Base-by-base conservation (phyloP, 352 stramenopile species). In the Elongisporangium undulatum region DNA sequence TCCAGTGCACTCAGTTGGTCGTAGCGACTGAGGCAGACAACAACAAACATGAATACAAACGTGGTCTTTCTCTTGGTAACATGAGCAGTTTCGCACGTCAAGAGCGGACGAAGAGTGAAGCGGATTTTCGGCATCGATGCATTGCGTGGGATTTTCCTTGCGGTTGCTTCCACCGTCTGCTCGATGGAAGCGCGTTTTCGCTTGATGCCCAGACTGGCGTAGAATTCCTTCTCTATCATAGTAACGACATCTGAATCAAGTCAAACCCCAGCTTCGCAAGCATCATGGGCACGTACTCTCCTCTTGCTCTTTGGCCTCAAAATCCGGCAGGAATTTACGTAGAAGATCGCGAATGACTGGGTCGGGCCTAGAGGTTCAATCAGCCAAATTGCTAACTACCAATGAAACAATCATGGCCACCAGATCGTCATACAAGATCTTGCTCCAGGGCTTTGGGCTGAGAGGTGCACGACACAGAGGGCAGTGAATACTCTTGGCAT, bases 321-420 rank as follows among this genome's bases (percentile, higher is more conserved):
- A 76, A 49, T 80, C 68, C 1, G 78, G 78, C 49, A 89, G 56
- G 19, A 89, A 52, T 61, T 85, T 89, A 22, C 63, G 55, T 2
- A 65, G 62, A 6, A 90, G 72, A 21, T 77, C 78, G 66, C 86
- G 82, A 41, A 85, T 81, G 1, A 72, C 65, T 23, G 75, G 78
- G 34, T 90, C 81, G 16, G 78, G 62, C 38, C 79, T 89, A 50
- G 29, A 2, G 4, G 8, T 41, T 41, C 9, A 9, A 41, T n/a
- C n/a, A n/a, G n/a, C n/a, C n/a, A n/a, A n/a, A n/a, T n/a, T n/a
- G n/a, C n/a, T n/a, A n/a, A n/a, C n/a, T n/a, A n/a, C n/a, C n/a
- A n/a, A n/a, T n/a, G n/a, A 34, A 34, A 34, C 1, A 65, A 56
- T 17, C 38, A 23, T 9, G 12, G 56, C 23, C n/a, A 61, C 16